phyloP scores from a whole-genome alignment of 108 stramenopile genomes.

The Skeletonema costatum region DNA sequence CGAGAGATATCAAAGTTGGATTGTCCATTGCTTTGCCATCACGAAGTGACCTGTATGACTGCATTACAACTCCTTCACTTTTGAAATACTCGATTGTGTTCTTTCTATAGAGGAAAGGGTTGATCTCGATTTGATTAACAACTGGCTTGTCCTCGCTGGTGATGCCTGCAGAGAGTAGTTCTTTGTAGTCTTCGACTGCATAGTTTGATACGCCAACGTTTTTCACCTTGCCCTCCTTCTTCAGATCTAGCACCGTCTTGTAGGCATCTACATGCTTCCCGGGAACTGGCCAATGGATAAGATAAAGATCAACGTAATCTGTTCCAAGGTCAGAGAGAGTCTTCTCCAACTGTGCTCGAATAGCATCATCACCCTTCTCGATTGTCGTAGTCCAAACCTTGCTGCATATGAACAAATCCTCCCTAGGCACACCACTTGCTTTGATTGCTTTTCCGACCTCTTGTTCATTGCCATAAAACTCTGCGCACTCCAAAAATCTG shows the following conservation, averaged over 20 bases:
- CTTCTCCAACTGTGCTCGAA: slow-evolving; percentile 67
- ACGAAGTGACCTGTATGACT: slow-evolving; percentile 87
- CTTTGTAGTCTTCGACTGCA: slow-evolving; percentile 81
- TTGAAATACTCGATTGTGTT: slow-evolving; percentile 78
- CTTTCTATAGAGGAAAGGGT: slow-evolving; percentile 87
- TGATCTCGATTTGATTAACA: slow-evolving; percentile 95
- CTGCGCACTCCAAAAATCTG: slow-evolving; percentile 90
- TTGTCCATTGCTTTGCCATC: slow-evolving; percentile 88
- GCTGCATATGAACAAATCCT: slow-evolving; percentile 84
- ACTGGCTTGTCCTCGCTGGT: slow-evolving; percentile 47
- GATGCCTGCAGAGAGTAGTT: slow-evolving; percentile 69
- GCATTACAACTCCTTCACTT: slow-evolving; percentile 80
- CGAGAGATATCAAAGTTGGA: slow-evolving; percentile 64
- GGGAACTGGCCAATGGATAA: slow-evolving; percentile 95
- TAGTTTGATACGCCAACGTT: slow-evolving; percentile 82
- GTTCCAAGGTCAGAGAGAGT: slow-evolving; percentile 83
- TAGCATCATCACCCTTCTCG: slow-evolving; percentile 76
- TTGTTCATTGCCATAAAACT: slow-evolving; percentile 89
- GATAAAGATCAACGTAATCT: slow-evolving; percentile 88
- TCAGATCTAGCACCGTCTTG: slow-evolving; percentile 63
- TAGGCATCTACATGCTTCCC: slow-evolving; percentile 87
- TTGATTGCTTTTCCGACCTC: slow-evolving; percentile 86
- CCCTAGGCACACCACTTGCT: slow-evolving; percentile 58
- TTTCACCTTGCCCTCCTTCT: slow-evolving; percentile 72
- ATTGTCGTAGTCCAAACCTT: slow-evolving; percentile 96